These are phyloP conservation scores for Phytopythium sindhum DNA, from an alignment of 352 stramenopile species.

Conservation along the genomic window DNA sequence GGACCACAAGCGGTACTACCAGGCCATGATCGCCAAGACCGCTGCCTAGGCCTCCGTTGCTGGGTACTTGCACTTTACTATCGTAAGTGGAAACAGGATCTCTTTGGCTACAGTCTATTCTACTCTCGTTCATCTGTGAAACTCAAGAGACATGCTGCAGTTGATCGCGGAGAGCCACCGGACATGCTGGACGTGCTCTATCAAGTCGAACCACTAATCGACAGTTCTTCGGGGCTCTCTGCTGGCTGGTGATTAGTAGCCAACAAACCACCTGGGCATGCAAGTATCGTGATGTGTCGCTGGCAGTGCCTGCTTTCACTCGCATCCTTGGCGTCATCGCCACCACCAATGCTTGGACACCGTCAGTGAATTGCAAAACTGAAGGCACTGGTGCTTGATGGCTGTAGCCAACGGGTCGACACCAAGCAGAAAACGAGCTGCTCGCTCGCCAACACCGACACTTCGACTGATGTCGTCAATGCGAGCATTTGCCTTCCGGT, in stretches of 20 bases:
- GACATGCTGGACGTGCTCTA: not conserved
- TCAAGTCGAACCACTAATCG: too few species aligned
- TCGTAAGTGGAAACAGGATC: too few species aligned
- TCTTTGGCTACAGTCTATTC: too few species aligned
- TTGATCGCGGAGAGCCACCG: too few species aligned
- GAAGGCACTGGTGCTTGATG: not conserved
- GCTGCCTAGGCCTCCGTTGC: not conserved
- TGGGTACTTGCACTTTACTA: not conserved
- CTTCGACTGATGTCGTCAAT: too few species aligned
- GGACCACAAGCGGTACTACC: constrained; percentile 61
- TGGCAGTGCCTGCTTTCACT: not conserved
- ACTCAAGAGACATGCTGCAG: too few species aligned
- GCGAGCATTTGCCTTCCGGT: too few species aligned
- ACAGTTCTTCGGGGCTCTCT: too few species aligned
- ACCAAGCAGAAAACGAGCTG: not conserved
- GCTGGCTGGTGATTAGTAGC: not conserved
- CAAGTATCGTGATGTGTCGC: not conserved
- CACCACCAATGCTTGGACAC: not conserved
- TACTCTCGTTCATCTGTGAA: too few species aligned
- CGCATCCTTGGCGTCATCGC: too few species aligned
- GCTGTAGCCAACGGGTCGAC: not conserved
- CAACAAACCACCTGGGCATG: not conserved
- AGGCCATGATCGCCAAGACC: constrained; percentile 45
- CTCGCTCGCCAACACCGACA: not conserved
- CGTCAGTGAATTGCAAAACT: not conserved